A percentile compares a stretch with the other conserved stretches of the same genome.
These are phyloP conservation scores for Monosporascus sp. DNA, from an alignment of 2,329 filamentous ascomycete species.

Conservation along the genomic window DNA sequence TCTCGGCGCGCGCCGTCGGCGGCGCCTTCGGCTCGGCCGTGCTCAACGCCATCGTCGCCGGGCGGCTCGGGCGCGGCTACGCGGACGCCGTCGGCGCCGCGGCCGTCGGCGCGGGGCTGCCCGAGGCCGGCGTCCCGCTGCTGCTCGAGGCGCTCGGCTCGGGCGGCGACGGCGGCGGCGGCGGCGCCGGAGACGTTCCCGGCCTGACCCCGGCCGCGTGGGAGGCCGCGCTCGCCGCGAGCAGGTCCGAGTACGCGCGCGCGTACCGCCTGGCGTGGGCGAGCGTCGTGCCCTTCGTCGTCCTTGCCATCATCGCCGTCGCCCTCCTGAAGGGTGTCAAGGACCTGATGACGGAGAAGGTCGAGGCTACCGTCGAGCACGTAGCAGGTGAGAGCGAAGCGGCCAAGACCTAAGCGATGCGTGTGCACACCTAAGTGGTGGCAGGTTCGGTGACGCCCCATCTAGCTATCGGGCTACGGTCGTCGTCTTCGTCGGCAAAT, in stretches of 20 bases:
- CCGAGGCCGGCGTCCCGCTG: slow-evolving; percentile 28
- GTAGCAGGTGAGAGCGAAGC: slow-evolving; percentile 3
- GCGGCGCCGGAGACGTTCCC: slow-evolving; percentile 21
- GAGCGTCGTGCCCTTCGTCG: slow-evolving; percentile 46
- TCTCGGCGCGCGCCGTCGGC: slow-evolving; percentile 47
- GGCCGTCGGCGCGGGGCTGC: slow-evolving; percentile 38
- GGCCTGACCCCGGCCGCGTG: slow-evolving; percentile 34
- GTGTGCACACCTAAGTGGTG: too few relatives aligned
- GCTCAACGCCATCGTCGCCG: slow-evolving; percentile 46
- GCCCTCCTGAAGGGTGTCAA: slow-evolving; percentile 40
- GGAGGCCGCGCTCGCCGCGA: slow-evolving; percentile 32
- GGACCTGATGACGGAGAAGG: slow-evolving; percentile 48
- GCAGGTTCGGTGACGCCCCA: too few relatives aligned
- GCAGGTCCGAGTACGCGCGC: slow-evolving; percentile 38
- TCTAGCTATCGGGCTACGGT: too few relatives aligned
- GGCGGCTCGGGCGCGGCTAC: slow-evolving; percentile 36
- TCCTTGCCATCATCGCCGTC: slow-evolving; percentile 40
- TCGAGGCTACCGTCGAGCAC: slow-evolving; percentile 46
- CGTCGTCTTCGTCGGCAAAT: too few relatives aligned
- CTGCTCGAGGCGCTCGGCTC: slow-evolving; percentile 34
- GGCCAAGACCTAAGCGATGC: background rate
- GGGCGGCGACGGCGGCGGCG: slow-evolving; percentile 27
- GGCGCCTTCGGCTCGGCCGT: slow-evolving; percentile 49
- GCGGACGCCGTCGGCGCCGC: slow-evolving; percentile 33
- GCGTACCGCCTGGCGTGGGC: slow-evolving; percentile 46